Base-by-base conservation (phyloP, 1,139 yeast species). In the Debaryomyces psychrophilus region DNA sequence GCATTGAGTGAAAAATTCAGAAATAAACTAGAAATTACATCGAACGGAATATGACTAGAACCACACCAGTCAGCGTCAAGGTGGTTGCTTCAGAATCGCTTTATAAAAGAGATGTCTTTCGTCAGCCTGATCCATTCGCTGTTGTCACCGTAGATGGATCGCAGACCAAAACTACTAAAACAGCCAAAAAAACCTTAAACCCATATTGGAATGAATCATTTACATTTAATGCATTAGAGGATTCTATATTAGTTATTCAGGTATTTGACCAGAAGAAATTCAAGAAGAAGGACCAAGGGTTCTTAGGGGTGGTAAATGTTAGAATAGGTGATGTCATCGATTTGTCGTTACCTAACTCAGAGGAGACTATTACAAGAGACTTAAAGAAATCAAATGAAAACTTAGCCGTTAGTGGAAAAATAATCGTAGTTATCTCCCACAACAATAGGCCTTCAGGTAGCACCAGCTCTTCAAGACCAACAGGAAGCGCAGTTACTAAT, bases 251-350 rank as follows among this genome's bases (percentile, higher is more conserved):
- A 48, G 96, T 95, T 7, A 84, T 93, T 52, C 99, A 93, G 67
- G 95, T 93, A 12, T 93, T 95, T 68, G 99, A 93, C 66, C 98
- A 92, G 67, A 92, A 90, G 65, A 93, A 93, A 69, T 93, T 93
- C 73, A 93, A 93, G 66, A 90, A 90, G 84, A 92, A 90, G 79
- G 99, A 93, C 64, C 99, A 93, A 68, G 99, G 99, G n/a, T 93
- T 93, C 58, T 75, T 93, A 44, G 99, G 99, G 49, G 99, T 93
- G 17, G 95, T 95, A 50, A 95, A 93, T 68, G 81, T 93, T 44
- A 79, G 96, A 57, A 82, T 92, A 37, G 95, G 95, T 40, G 98
- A 93, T 65, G 92, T 89, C 34, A 80, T 93, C 50, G 96, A 90
- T 65, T 71, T 90, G 50, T 75, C 76, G 23, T 75, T 81, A 50